Evolutionary conservation across 2,329 filamentous ascomycete species (phyloP).

Genomic region (Alternaria panax): DNA sequence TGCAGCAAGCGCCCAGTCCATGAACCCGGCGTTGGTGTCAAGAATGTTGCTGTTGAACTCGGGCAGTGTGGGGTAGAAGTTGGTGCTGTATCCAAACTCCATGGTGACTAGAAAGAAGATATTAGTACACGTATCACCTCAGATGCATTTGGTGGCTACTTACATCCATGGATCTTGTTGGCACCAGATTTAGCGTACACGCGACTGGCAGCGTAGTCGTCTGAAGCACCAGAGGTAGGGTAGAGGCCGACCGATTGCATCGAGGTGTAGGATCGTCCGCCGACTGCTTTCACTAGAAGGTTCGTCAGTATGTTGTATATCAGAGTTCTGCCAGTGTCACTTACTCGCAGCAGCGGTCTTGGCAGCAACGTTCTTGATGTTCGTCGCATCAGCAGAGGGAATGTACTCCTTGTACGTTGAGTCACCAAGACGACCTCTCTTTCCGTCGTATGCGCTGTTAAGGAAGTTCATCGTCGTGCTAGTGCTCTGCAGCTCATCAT

Average conservation of each 20-base stretch:
- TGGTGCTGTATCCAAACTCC: slow-evolving; percentile 45
- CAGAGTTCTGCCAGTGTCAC: not conserved
- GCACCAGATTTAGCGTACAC: slow-evolving; percentile 43
- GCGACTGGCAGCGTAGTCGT: slow-evolving; percentile 52
- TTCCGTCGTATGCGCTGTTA: slow-evolving; percentile 61
- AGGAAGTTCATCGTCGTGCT: slow-evolving; percentile 60
- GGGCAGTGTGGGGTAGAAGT: slow-evolving; percentile 52
- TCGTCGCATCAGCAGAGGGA: slow-evolving; percentile 43
- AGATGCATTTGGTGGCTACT: slow-evolving; percentile 37
- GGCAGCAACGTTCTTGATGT: slow-evolving; percentile 44
- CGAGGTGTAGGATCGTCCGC: slow-evolving; percentile 44
- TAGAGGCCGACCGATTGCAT: slow-evolving; percentile 50
- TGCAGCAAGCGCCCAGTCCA: slow-evolving; percentile 51
- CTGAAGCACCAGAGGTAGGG: slow-evolving; percentile 48
- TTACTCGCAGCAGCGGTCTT: slow-evolving; percentile 41
- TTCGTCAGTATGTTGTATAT: not conserved
- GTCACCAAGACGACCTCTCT: slow-evolving; percentile 58
- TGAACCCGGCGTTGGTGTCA: slow-evolving; percentile 52
- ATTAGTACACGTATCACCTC: not conserved
- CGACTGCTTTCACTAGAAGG: slow-evolving; percentile 45
- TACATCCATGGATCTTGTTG: slow-evolving; percentile 53
- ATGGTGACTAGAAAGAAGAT: slow-evolving; percentile 6
- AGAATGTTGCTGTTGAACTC: slow-evolving; percentile 53
- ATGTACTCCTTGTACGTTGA: slow-evolving; percentile 62
- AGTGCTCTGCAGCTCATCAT: slow-evolving; percentile 60